Evolutionary conservation across 2,329 filamentous ascomycete species (phyloP).

Genomic region (Teratosphaeria nubilosa): DNA sequence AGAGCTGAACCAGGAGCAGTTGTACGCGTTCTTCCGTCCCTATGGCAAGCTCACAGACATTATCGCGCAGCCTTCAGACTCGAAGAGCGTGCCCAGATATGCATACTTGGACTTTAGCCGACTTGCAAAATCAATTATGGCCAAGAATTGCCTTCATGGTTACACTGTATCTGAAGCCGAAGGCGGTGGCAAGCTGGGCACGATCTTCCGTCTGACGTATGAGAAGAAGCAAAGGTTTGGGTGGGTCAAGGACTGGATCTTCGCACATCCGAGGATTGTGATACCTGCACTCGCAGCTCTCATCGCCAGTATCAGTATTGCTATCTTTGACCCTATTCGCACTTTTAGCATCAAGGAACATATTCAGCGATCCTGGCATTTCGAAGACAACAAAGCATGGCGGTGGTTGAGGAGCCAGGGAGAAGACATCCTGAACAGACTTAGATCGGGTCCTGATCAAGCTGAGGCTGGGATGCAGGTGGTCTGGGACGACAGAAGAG

Average conservation of each 20-base stretch:
- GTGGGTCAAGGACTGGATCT: constrained; percentile 78
- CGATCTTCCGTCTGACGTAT: constrained; percentile 71
- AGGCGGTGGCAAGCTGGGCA: constrained; percentile 67
- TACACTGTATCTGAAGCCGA: constrained; percentile 56
- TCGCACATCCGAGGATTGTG: constrained; percentile 76
- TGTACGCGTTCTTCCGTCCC: constrained; percentile 77
- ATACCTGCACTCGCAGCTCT: constrained; percentile 75
- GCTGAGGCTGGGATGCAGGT: constrained; percentile 62
- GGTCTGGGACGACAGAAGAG: constrained; percentile 79
- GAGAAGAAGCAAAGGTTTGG: constrained; percentile 67
- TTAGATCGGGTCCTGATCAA: constrained; percentile 29
- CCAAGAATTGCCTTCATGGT: constrained; percentile 86
- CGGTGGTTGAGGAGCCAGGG: constrained; percentile 72
- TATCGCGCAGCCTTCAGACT: constrained; percentile 68
- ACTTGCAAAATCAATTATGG: constrained; percentile 70
- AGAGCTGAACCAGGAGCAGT: constrained; percentile 73
- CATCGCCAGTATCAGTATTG: constrained; percentile 70
- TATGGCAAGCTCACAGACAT: constrained; percentile 92
- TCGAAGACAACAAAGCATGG: constrained; percentile 63
- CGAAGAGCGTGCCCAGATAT: constrained; percentile 71
- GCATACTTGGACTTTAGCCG: constrained; percentile 68
- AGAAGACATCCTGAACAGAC: constrained; percentile 45
- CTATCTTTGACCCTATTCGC: constrained; percentile 87
- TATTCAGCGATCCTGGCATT: constrained; percentile 64
- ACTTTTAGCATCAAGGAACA: constrained; percentile 87